Base-by-base conservation (phyloP, 495 filamentous ascomycete genomes). In the Pseudomonodictys pantanalensis region DNA sequence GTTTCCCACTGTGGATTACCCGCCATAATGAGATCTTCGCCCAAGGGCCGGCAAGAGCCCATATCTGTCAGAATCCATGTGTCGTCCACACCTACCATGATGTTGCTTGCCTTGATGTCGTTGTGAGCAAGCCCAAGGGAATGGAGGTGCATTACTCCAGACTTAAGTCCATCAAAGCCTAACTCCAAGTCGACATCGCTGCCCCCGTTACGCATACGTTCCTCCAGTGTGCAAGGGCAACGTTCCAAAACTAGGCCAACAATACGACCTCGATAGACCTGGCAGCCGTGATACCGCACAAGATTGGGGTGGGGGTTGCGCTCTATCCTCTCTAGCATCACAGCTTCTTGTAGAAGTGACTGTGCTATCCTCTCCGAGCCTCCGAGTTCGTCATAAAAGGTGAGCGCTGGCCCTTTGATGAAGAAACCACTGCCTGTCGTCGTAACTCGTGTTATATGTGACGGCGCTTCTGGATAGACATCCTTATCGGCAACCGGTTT, bases 71-170 rank as follows among this genome's bases (percentile, higher is more conserved):
- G 28, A 22, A 60, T 23, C 12, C 47, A 24, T 2, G 22, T 35
- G 3, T 56, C 42, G 29, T 55, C 28, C 18, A 18, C 42, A 43
- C 60, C 56, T 22, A 65, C 8, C 24, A 18, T 35, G 43, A 61
- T 49, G 50, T 65, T 65, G 11, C 6, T 17, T 4, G 57, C 30
- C n/a, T 55, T 61, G 41, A 65, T 23, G 42, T 65, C 62, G 30
- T 65, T 65, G 50, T 65, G 62, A 17, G 62, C 62, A 11, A 65
- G 62, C 12, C 56, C 62, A 17, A 65, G 49, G 7, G 62, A 60
- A 38, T 65, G 58, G 18, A 65, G 57, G 42, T 65, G 62, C 2
- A 26, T 17, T 9, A 65, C 58, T 5, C 39, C 62, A 12, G 58
- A 43, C 8, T 20, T 15, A 1, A 59, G 38, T 12, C 46, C 46